Base-by-base conservation (phyloP, 257 asterid species). In the Scutellaria baicalensis region DNA sequence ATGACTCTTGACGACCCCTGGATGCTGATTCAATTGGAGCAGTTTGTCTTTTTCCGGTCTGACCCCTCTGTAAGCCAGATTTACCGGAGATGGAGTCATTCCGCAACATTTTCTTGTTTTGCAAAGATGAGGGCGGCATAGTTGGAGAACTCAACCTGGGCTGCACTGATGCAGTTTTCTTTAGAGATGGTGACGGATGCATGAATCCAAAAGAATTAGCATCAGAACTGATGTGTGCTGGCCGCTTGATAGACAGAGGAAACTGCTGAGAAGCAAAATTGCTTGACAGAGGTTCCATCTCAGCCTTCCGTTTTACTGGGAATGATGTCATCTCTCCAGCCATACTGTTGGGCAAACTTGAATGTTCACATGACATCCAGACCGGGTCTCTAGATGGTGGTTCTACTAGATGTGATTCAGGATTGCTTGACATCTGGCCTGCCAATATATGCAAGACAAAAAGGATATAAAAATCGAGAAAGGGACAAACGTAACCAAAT, bases 251-350 rank as follows among this genome's bases (percentile, higher is more conserved):
- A 62, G 89, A 81, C 71, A 81, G 48, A 8, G 69, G 27, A 31
- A 75, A 67, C 49, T 66, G 84, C 84, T 78, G 87, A 73, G 86
- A 72, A 49, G 68, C 18, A 66, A 84, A 69, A 70, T 9, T 69
- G 69, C 58, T 73, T 12, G 14, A 31, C 68, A 66, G 11, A 44
- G 78, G 75, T 63, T 80, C 92, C 74, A 69, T 45, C 64, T 86
- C 95, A 73, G 96, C 96, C 84, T 94, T 94, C 54, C 99, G 75
- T 76, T 94, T 94, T 35, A 71, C 74, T 1, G 92, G 88, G 58
- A 77, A 59, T 36, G 84, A 78, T 52, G 84, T 49, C 17, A 71
- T 83, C 60, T 84, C 85, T 23, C 78, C 76, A 69, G 82, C 62
- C 48, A 68, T 43, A 72, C 48, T 73, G 72, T 64, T 77, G 35